Evolutionary conservation across 2,329 filamentous ascomycete genomes (phyloP).

Genomic region (Botrytis deweyae): DNA sequence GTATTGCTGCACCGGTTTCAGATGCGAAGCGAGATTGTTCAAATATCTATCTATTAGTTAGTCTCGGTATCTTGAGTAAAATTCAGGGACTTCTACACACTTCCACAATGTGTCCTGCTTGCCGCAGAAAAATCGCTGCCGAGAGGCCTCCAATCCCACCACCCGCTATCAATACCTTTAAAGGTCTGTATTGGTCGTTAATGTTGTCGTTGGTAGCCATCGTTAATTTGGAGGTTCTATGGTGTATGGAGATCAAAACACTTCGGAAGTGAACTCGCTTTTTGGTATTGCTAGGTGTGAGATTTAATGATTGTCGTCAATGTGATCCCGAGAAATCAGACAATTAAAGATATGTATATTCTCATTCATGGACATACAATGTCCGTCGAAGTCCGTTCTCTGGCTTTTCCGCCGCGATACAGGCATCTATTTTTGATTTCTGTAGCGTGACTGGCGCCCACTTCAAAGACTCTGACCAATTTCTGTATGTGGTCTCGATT

Average conservation of each 20-base stretch:
- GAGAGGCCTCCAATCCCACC: constrained; percentile 54
- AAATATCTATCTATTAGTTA: constrained; percentile 44
- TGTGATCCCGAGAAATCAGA: neutral
- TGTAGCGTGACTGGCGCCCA: neutral
- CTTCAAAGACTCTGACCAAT: neutral
- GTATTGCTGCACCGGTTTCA: constrained; percentile 61
- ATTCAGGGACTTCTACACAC: constrained; percentile 6
- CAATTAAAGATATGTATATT: neutral
- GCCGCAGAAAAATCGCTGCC: constrained; percentile 47
- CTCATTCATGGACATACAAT: neutral
- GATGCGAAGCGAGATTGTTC: constrained; percentile 56
- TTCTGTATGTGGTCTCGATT: neutral
- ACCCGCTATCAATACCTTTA: constrained; percentile 28
- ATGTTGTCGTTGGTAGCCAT: constrained; percentile 3
- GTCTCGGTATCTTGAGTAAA: neutral
- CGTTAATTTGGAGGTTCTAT: neutral
- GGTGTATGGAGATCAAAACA: neutral
- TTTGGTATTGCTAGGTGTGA: neutral
- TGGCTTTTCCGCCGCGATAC: neutral
- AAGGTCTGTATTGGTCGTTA: neutral
- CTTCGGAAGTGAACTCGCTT: neutral
- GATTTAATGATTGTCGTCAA: neutral
- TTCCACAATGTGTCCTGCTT: constrained; percentile 26
- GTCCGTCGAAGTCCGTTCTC: neutral
- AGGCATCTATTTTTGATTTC: neutral